Conservation (phyloP, 1,284 basidiomycete species). For the Coniophora puteana region DNA sequence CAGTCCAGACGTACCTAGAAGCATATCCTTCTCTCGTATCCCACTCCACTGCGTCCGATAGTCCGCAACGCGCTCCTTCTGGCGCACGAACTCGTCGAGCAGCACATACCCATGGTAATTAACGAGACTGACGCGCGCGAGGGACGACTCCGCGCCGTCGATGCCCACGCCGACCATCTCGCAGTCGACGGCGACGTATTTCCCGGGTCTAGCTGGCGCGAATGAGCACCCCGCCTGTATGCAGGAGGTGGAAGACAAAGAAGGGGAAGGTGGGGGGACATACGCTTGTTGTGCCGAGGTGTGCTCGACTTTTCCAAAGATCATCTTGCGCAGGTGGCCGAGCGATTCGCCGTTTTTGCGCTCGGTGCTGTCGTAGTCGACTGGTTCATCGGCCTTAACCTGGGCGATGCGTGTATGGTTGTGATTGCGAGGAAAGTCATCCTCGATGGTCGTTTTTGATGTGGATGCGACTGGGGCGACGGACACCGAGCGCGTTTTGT, state of each 20-base stretch:
- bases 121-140: constrained; percentile 90
- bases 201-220: constrained; percentile 55
- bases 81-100: constrained; percentile 86
- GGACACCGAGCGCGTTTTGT: too few species aligned
- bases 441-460: not conserved
- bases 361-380: constrained; percentile 22
- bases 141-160: constrained; percentile 73
- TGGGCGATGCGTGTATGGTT: too few species aligned
- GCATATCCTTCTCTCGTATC: constrained; percentile 75
- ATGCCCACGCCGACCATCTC: constrained; percentile 97
- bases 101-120: constrained; percentile 85
- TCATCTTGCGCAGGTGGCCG: constrained; percentile 44
- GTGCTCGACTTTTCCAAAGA: constrained; percentile 42
- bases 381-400: constrained; percentile 2
- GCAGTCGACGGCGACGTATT: constrained; percentile 86
- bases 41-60: constrained; percentile 94
- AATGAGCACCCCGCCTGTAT: constrained; percentile 6
- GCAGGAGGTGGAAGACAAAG: not conserved
- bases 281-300: constrained; percentile 43
- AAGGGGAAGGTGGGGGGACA: constrained; percentile 22
- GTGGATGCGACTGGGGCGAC: too few species aligned
- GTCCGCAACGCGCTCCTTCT: constrained; percentile 88
- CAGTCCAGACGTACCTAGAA: constrained; percentile 45
- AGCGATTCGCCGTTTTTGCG: constrained; percentile 47
- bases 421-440: not conserved